phyloP scores from a whole-genome alignment of 176 grass and related monocot genomes.

The Typha latifolia region DNA sequence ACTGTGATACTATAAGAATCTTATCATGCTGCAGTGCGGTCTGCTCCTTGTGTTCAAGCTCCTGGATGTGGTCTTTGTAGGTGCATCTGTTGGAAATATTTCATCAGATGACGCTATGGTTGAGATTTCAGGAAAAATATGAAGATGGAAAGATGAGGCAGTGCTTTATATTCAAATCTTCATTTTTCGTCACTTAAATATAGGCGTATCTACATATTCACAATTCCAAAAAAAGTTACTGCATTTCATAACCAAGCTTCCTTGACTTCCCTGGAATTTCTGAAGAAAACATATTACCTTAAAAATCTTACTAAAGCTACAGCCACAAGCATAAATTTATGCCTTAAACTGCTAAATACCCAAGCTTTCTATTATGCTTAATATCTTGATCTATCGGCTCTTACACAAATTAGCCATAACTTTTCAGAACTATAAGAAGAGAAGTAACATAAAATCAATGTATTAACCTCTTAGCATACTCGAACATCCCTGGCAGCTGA shows the following conservation, averaged over 20 bases:
- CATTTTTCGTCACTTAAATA: neutral
- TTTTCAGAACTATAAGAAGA: conserved; percentile 3
- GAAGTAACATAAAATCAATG: conserved; percentile 1
- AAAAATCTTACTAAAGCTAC: neutral
- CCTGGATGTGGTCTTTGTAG: conserved; percentile 66
- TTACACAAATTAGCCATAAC: neutral
- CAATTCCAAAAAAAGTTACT: neutral
- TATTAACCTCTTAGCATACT: conserved; percentile 78
- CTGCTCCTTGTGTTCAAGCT: conserved; percentile 26
- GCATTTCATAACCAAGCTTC: neutral
- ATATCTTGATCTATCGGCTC: too few relatives aligned
- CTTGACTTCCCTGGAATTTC: neutral
- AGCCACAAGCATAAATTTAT: too few relatives aligned
- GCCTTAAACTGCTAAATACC: too few relatives aligned
- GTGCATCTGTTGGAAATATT: conserved; percentile 49
- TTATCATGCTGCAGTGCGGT: conserved; percentile 30
- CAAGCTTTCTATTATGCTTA: too few relatives aligned
- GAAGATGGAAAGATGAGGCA: neutral
- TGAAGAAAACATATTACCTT: neutral
- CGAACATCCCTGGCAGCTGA: conserved; percentile 75
- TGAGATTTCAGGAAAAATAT: neutral
- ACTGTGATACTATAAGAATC: conserved; percentile 53
- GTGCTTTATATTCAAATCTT: neutral
- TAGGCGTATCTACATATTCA: neutral
- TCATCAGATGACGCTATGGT: neutral